Base-by-base conservation (phyloP, 2,329 filamentous ascomycete genomes). In the Allantophomopsis lycopodina region DNA sequence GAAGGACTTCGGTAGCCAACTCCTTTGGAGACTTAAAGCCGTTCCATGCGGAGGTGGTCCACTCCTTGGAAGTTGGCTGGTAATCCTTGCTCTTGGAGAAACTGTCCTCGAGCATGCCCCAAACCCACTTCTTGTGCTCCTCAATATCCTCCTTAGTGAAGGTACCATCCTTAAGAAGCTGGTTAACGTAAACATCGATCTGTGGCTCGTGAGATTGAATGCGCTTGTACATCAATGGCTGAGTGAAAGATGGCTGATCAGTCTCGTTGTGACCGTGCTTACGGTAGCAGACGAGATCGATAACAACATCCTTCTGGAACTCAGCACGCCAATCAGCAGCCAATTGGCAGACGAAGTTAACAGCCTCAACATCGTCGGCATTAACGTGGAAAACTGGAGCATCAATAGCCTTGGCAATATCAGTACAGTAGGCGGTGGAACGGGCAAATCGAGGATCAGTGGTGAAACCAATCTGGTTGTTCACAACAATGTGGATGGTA, bases 381-480 rank as follows among this genome's bases (percentile, higher is more conserved):
- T 98, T 98, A 59, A 98, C 91, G 67, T 98, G 91, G 78, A 98
- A 98, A 42, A 98, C 85, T 35, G 91, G 91, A 2, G 91, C 91
- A 53, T 98, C 91, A 51, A 98, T 95, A 38, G 91, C 85, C 71
- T 98, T 98, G 64, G 91, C 91, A 55, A 98, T 95, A 61, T 98
- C 91, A 34, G 91, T 96, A 68, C 91, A 98, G 76, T 98, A 98
- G 35, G 91, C 84, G 37, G 91, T 98, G 15, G 91, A 98, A 53
- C 91, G 87, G 52, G 91, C 82, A 63, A 94, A 98, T 57, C 91
- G 86, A 50, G 91, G 91, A 58, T 98, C 91, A 16, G 91, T 98
- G 40, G 91, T 98, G 72, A 98, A 98, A 62, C 91, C 91, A 60
- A 98, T 98, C 72, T 98, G 91, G 74, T 98, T 98, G 77, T 98